Conservation (phyloP, 768 basidiomycete genomes). For the Rhodotorula graminis region DNA sequence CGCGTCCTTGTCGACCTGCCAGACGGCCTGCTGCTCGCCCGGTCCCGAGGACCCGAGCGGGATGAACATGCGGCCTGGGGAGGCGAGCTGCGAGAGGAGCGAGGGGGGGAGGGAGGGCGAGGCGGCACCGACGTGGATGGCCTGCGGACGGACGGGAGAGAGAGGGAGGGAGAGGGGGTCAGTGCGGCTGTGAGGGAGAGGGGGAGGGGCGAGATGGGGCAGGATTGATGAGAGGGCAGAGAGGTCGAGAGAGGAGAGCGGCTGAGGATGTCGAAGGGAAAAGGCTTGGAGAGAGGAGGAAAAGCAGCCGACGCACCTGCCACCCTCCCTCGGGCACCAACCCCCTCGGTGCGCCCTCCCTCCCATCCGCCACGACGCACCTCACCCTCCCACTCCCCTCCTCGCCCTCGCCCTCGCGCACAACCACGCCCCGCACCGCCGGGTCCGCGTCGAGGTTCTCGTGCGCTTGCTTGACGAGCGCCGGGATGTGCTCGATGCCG, state of each 20-base stretch:
- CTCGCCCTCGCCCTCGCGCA: constrained; percentile 50
- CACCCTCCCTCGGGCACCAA: constrained; percentile 60
- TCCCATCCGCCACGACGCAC: constrained; percentile 51
- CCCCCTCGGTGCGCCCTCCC: constrained; percentile 59
- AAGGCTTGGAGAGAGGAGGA: too few relatives aligned
- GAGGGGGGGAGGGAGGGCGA: constrained; percentile 65
- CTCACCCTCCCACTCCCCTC: constrained; percentile 44
- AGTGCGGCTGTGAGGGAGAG: too few relatives aligned
- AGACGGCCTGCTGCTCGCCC: constrained; percentile 55
- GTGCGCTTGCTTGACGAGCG: constrained; percentile 54
- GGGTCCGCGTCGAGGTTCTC: constrained; percentile 8
- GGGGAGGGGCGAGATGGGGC: too few relatives aligned
- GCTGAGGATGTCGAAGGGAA: too few relatives aligned
- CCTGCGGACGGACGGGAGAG: constrained; percentile 55
- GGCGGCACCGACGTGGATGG: constrained; percentile 86
- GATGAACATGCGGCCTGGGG: constrained; percentile 67
- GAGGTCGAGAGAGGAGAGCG: constrained; percentile 47
- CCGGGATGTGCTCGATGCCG: constrained; percentile 85
- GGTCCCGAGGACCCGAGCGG: constrained; percentile 72
- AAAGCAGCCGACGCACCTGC: constrained; percentile 34
- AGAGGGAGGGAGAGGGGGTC: too few relatives aligned
- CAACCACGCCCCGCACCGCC: neutral
- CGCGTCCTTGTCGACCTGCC: constrained; percentile 72
- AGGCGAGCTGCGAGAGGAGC: constrained; percentile 57
- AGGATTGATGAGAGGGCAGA: too few relatives aligned